Evolutionary conservation across 345 rosid species (phyloP).

Genomic region (Gossypium anomalum): DNA sequence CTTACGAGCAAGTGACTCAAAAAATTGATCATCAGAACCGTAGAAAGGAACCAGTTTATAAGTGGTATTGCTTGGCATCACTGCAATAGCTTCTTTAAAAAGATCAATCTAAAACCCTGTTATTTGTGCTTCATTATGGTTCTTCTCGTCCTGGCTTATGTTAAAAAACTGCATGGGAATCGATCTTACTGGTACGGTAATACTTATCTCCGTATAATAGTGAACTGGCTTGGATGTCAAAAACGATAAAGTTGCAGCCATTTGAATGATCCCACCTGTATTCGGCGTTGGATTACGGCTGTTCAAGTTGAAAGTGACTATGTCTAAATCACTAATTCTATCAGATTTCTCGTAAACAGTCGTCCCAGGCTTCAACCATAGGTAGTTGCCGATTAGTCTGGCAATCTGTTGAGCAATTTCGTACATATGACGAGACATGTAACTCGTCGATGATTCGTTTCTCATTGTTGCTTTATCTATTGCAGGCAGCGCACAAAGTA

Average conservation of each 20-base stretch:
- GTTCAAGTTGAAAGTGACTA: not conserved
- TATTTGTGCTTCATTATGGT: not conserved
- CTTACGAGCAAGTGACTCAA: not conserved
- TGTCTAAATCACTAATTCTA: not conserved
- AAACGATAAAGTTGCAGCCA: slow-evolving; percentile 9
- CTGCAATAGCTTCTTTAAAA: not conserved
- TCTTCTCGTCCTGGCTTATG: not conserved
- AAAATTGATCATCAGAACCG: not conserved
- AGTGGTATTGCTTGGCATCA: not conserved
- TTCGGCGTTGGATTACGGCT: not conserved
- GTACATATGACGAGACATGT: slow-evolving; percentile 6
- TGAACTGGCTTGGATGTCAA: not conserved
- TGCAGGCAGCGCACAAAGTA: slow-evolving; percentile 6
- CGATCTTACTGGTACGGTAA: not conserved
- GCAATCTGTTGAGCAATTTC: not conserved
- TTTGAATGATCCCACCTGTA: not conserved
- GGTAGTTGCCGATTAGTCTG: not conserved
- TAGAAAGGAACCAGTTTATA: not conserved
- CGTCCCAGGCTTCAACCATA: not conserved
- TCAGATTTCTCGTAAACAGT: too few relatives aligned
- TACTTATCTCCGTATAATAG: not conserved
- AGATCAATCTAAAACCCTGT: slow-evolving; percentile 6
- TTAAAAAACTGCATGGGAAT: not conserved
- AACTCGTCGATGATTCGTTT: slow-evolving; percentile 5
- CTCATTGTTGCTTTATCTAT: not conserved